Base-by-base conservation (phyloP, 441 rosid genomes). In the Biscutella laevigata region DNA sequence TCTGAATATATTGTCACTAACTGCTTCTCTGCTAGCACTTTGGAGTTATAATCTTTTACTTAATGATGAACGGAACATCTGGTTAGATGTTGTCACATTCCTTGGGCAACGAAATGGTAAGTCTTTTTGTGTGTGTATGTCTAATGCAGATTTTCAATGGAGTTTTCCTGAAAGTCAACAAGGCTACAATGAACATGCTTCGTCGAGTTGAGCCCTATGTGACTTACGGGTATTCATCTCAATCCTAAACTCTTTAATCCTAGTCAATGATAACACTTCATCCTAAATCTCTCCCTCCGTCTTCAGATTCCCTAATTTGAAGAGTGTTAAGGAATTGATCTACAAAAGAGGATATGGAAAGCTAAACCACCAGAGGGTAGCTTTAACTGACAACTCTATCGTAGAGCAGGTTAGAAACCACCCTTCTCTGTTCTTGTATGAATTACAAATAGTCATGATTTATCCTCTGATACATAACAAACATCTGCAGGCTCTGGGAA, bases 181-280 rank as follows among this genome's bases (percentile, higher is more conserved):
- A 80, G 45, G 91, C 96, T 10, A 84, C 96, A 7, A 35, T 88
- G 75, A 88, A 82, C 67, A 80, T 88, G 97, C 84, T 88, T 53
- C 95, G 72, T 53, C 76, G 87, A 60, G 86, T 88, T 69, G 94
- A 84, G 57, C 94, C 94, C 3, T 84, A 77, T 73, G 94, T 88
- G 43, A 84, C 96, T 3, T 88, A 71, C 27, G 94, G 96, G 96
- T 88, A 76, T 22, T 1, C 15, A 4, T 21, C 16, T 36, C 3
- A 9, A n/a, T 22, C 20, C 26, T 9, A 3, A 5, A 27, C 7
- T 17, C 32, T 16, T 15, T 2, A 5, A 3, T 37, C 40, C 34
- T 4, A 0, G 6, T 5, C 11, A 6, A 6, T 32, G 39, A 2
- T 5, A 1, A 22, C 1, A 17, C 3, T 3, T 17, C 20, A 17